A percentile compares a stretch with the other conserved stretches of the same genome.
Evolutionary conservation across 108 stramenopile species (phyloP).

Genomic region (Skeletonema potamos): DNA sequence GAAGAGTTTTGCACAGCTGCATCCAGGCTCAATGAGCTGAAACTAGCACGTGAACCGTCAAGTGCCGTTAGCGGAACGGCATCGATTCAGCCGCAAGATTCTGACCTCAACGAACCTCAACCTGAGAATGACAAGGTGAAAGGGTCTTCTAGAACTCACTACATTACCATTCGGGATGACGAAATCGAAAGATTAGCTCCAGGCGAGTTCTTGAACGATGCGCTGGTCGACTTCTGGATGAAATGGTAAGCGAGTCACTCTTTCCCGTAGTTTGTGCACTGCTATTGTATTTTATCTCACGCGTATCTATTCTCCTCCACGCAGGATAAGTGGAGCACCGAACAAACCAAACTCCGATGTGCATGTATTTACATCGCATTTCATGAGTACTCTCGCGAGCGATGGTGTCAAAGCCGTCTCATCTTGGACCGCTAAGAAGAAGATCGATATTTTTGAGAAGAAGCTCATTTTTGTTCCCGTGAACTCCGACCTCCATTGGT

Average conservation of each 20-base stretch:
- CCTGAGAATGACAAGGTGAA: constrained; percentile 4
- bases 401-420: constrained; percentile 67
- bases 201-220: constrained; percentile 83
- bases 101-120: constrained; percentile 25
- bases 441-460: constrained; percentile 88
- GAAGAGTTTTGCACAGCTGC: constrained; percentile 45
- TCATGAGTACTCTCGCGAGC: constrained; percentile 69
- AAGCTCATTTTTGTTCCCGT: constrained; percentile 92
- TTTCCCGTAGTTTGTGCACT: background rate
- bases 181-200: constrained; percentile 65
- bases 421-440: constrained; percentile 79
- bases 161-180: constrained; percentile 60
- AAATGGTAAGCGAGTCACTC: constrained; percentile 61
- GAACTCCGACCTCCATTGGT: constrained; percentile 94
- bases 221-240: constrained; percentile 90
- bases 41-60: background rate
- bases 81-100: constrained; percentile 6
- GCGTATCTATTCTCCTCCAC: background rate
- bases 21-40: constrained; percentile 26
- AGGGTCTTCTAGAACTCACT: constrained; percentile 44
- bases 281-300: background rate
- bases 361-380: constrained; percentile 90
- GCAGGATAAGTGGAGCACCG: constrained; percentile 39
- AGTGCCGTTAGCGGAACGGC: background rate
- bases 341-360: constrained; percentile 18